Evolutionary conservation across 2,329 filamentous ascomycete species (phyloP).

Genomic region (Immersiporthe knoxdaviesiana): DNA sequence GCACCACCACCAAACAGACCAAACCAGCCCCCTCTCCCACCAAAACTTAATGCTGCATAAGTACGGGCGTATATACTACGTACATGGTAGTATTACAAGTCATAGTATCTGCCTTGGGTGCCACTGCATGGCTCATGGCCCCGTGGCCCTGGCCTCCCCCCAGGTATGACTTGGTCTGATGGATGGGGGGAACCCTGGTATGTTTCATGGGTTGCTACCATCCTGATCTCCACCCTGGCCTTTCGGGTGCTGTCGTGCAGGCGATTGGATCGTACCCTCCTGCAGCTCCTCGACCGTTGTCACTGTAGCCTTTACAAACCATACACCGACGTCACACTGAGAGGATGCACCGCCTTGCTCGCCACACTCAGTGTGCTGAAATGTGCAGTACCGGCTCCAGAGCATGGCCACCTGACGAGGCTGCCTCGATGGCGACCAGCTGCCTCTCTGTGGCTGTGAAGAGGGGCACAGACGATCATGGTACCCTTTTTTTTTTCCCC

Average conservation of each 20-base stretch:
- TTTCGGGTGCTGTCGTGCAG: background rate
- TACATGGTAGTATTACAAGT: too few relatives aligned
- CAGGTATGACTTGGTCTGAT: slow-evolving; percentile 3
- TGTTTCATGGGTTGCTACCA: background rate
- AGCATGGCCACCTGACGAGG: background rate
- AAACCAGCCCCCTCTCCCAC: background rate
- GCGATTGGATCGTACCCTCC: background rate
- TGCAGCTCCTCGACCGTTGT: background rate
- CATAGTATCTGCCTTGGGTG: background rate
- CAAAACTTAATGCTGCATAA: background rate
- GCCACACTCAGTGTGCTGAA: slow-evolving; percentile 12
- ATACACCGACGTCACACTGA: background rate
- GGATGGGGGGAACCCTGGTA: background rate
- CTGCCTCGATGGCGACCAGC: slow-evolving; percentile 8
- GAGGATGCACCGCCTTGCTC: slow-evolving; percentile 10
- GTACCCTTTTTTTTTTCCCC: background rate
- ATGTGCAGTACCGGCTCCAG: background rate
- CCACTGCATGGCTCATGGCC: background rate
- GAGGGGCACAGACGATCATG: background rate
- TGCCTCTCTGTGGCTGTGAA: slow-evolving; percentile 16
- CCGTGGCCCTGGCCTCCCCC: background rate
- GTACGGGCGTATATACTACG: too few relatives aligned
- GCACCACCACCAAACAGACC: background rate
- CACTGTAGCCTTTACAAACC: background rate
- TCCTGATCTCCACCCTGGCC: background rate